Conservation (phyloP, 176 grass and related monocot species). For the Microstegium vimineum region DNA sequence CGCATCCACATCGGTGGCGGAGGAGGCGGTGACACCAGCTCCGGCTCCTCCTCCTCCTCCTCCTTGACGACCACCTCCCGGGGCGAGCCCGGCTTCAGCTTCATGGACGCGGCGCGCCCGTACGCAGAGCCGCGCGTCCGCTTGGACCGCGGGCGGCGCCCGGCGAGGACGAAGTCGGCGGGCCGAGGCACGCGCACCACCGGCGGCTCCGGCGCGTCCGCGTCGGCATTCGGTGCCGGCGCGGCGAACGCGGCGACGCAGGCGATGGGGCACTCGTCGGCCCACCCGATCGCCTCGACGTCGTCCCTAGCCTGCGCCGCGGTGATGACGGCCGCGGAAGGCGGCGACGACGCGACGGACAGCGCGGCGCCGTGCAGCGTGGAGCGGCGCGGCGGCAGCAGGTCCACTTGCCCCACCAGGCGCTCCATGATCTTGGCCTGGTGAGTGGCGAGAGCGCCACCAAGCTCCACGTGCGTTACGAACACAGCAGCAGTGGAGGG, state of each 20-base stretch:
- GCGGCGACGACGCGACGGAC: not conserved
- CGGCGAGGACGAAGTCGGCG: constrained; percentile 35
- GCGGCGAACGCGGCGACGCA: constrained; percentile 20
- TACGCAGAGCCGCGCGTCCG: constrained; percentile 24
- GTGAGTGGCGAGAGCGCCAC: not conserved
- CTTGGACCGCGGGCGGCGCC: constrained; percentile 38
- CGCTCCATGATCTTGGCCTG: constrained; percentile 15
- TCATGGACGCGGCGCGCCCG: not conserved
- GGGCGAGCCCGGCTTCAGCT: not conserved
- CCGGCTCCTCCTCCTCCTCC: not conserved
- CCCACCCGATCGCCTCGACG: constrained; percentile 49
- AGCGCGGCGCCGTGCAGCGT: constrained; percentile 23
- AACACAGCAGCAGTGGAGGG: not conserved
- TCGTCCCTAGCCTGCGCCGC: constrained; percentile 29
- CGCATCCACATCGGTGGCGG: constrained; percentile 17
- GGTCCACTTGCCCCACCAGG: constrained; percentile 43
- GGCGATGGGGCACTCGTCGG: constrained; percentile 58
- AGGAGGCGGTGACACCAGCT: not conserved
- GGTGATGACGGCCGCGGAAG: constrained; percentile 14
- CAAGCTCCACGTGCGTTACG: not conserved
- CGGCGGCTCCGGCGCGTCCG: not conserved
- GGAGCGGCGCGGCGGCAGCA: constrained; percentile 47
- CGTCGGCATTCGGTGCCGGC: not conserved
- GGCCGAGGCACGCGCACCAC: not conserved
- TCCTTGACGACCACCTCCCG: constrained; percentile 3